Base-by-base conservation (phyloP, 2,329 filamentous ascomycete genomes). In the Penicillium sp. region DNA sequence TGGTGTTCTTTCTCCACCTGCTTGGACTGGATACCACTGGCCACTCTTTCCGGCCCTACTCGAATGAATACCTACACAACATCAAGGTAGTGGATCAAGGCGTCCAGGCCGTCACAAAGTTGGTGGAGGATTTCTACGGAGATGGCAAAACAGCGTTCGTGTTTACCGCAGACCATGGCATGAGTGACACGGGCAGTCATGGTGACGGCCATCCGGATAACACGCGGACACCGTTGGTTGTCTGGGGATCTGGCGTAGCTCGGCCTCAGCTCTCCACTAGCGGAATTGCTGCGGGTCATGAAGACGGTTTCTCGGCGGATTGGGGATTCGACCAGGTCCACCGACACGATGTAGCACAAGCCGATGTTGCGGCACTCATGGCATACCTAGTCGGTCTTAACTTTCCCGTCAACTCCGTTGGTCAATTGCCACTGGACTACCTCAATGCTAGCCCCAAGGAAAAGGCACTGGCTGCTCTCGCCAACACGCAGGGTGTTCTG, bases 101-200 rank as follows among this genome's bases (percentile, higher is more conserved):
- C 2, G 89, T 99, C 1, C 81, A 89, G 73, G 89, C 96, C 73
- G 88, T 96, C 47, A 88, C 88, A 0, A 82, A 88, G 60, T 71
- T 96, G 51, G 87, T 97, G 47, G 85, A 96, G 35, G 83, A 88
- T 12, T 99, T 97, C 70, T 99, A 97, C 67, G 81, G 77, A 5
- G 88, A 91, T 64, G 84, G 85, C 61, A 87, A 94, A 73, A 97
- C 94, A 0, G 91, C 95, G 0, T 99, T 93, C 71, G 85, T 99
- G 16, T 99, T 99, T 70, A 99, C 95, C 1, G 94, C 94, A 8
- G 94, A 99, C 69, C 94, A 99, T 73, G 94, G 94, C 17, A 99
- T 99, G 94, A 97, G 91, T 69, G 94, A 99, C 74, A 97, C 89
- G 88, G 94, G 95, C n/a, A 97, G 92, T 65, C 95, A 99, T 72